phyloP scores from a whole-genome alignment of 228 moss, liverwort and hornwort genomes.

The Sphagnum fallax region DNA sequence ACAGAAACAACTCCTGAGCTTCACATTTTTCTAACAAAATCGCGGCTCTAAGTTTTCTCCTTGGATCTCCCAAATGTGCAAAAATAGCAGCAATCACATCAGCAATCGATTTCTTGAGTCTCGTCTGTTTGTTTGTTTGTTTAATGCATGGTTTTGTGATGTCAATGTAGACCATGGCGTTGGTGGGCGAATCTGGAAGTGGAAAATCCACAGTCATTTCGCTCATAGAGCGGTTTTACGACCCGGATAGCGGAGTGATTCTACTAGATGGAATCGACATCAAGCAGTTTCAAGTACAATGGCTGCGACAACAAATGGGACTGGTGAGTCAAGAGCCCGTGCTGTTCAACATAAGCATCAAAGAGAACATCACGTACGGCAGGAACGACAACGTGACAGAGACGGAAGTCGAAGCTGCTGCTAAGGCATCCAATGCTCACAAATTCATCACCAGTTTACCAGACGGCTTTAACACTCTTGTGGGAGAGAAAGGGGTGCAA shows the following conservation, averaged over 20 bases:
- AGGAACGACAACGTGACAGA: not conserved
- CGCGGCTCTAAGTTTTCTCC: too few species aligned
- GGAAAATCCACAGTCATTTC: constrained; percentile 39
- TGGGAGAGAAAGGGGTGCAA: constrained; percentile 2
- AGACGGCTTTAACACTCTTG: constrained; percentile 2
- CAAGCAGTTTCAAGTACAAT: constrained; percentile 4
- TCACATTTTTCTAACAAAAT: too few species aligned
- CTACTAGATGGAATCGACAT: constrained; percentile 7
- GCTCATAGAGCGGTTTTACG: constrained; percentile 37
- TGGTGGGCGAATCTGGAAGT: constrained; percentile 38
- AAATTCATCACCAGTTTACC: constrained; percentile 6
- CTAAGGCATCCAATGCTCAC: constrained; percentile 9
- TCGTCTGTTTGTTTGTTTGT: too few species aligned
- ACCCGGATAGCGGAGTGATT: constrained; percentile 10
- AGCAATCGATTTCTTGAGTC: too few species aligned
- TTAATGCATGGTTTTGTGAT: too few species aligned
- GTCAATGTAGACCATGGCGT: constrained; percentile 22
- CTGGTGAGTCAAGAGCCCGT: constrained; percentile 12
- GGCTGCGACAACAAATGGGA: constrained; percentile 8
- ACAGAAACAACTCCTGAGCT: too few species aligned
- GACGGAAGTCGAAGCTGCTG: not conserved
- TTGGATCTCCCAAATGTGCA: too few species aligned
- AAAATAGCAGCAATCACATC: too few species aligned
- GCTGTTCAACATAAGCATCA: constrained; percentile 8
- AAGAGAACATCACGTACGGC: constrained; percentile 3